Evolutionary conservation across 805 yeast species (phyloP).

Genomic region (Monosporozyma aquatica): DNA sequence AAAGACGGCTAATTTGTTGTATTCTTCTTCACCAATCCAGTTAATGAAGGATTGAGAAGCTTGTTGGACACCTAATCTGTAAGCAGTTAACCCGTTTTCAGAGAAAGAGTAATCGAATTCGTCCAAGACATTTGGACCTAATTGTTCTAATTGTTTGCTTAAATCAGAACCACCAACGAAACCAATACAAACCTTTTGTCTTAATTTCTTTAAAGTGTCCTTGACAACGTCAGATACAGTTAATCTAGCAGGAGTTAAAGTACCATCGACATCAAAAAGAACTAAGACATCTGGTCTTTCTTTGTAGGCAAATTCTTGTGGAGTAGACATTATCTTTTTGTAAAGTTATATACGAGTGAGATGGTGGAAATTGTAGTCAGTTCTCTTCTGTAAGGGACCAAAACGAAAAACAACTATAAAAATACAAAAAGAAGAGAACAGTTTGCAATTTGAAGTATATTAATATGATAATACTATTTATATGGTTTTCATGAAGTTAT

Average conservation of each 20-base stretch:
- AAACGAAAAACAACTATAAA: background rate
- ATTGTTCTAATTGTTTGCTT: conserved; percentile 90
- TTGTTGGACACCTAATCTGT: conserved; percentile 77
- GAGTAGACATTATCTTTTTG: conserved; percentile 28
- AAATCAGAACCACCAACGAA: conserved; percentile 97
- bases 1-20: conserved; percentile 81
- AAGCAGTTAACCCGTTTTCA: conserved; percentile 97
- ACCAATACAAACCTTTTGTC: conserved; percentile 90
- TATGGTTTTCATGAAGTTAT: too few relatives aligned
- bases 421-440: too few relatives aligned
- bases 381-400: conserved; percentile 1
- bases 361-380: conserved; percentile 2
- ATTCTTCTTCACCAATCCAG: conserved; percentile 94
- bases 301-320: conserved; percentile 54
- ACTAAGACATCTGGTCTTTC: conserved; percentile 82
- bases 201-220: conserved; percentile 57
- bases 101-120: conserved; percentile 94
- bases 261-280: conserved; percentile 96
- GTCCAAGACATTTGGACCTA: conserved; percentile 66
- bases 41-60: conserved; percentile 89
- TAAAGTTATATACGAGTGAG: background rate
- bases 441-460: too few relatives aligned
- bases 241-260: conserved; percentile 95
- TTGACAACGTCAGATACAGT: conserved; percentile 68
- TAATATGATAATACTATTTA: too few relatives aligned